Conservation (phyloP, 2,329 filamentous ascomycete genomes). For the Phyllachora maydis region DNA sequence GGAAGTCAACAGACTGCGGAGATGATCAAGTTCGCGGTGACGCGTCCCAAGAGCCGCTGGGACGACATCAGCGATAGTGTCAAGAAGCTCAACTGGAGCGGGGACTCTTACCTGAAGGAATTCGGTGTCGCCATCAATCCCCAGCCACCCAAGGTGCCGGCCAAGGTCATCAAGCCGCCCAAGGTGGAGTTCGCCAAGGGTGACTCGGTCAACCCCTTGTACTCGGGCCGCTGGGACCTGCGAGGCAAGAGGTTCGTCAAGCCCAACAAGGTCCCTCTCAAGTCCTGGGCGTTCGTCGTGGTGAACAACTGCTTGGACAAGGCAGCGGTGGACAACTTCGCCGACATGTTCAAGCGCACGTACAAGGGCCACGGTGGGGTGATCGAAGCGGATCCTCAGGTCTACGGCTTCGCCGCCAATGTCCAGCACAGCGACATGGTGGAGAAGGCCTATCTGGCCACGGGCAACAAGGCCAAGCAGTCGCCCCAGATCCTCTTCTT, state of each 20-base stretch:
- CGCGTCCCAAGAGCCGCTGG: constrained; percentile 48
- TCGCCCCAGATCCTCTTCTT: constrained; percentile 64
- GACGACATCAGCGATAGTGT: constrained; percentile 49
- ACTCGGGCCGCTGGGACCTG: constrained; percentile 68
- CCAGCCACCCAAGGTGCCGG: constrained; percentile 45
- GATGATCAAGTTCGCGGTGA: constrained; percentile 93
- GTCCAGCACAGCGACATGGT: constrained; percentile 25
- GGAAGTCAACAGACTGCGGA: constrained; percentile 56
- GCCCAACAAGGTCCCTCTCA: constrained; percentile 39
- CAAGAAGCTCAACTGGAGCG: constrained; percentile 39
- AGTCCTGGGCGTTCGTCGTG: constrained; percentile 56
- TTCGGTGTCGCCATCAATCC: constrained; percentile 55
- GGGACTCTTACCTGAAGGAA: constrained; percentile 47
- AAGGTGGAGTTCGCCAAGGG: constrained; percentile 42
- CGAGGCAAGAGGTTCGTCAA: constrained; percentile 58
- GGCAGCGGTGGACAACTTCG: constrained; percentile 37
- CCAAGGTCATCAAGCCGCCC: constrained; percentile 50
- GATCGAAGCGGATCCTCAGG: constrained; percentile 12
- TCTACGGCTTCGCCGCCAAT: constrained; percentile 13
- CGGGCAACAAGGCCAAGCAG: constrained; percentile 27
- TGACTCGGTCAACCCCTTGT: constrained; percentile 38
- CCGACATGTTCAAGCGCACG: constrained; percentile 17
- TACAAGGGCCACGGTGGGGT: constrained; percentile 30
- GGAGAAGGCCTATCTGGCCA: constrained; percentile 29
- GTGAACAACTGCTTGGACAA: constrained; percentile 33